Evolutionary conservation across 139 green algal genomes (phyloP), one percentile per base, ranked within the genome.

Genomic region (Coccomyxa sp.): DNA sequence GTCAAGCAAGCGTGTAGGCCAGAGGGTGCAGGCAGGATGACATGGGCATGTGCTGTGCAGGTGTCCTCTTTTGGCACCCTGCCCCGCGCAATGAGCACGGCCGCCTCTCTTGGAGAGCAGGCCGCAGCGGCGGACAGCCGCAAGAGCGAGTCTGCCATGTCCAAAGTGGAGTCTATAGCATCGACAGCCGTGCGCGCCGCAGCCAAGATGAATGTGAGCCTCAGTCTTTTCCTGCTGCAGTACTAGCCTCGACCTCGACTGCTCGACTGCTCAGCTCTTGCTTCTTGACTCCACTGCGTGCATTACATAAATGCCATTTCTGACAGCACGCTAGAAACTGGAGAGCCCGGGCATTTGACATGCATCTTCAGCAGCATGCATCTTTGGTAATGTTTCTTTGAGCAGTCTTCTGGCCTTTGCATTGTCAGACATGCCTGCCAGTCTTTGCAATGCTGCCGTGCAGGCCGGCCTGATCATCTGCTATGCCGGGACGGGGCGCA

Each of bases 401-500:
- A 68, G 16, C 6, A 73, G 1, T 22, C 29, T 6, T 83, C 41
- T 77, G 91, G 85, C 79, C 79, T 7, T 88, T 92, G 85, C 50
- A 2, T 7, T 64, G 50, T 64, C 27, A n/a, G 4, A 31, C 27
- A 5, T 64, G 50, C 50, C 22, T 31, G 50, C 22, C 18, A 12
- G 27, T n/a, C 18, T 5, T 64, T 64, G 50, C 18, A 22, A 83
- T 87, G 24, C 84, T 93, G 35, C 88, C 88, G 7, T 91, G 33
- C 44, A 88, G 35, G 94, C 94, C 0, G 85, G 85, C 5, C 78
- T 97, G 54, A 95, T 97, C 69, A 88, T 98, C 8, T 92, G 92
- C 27, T 95, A 96, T 86, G 92, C 91, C 14, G 84, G 91, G 35
- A 93, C 89, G 12, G 94, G 93, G 77, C 85, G 89, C 79, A 97